Evolutionary conservation across 805 yeast species (phyloP).

Genomic region (Millerago galiae): DNA sequence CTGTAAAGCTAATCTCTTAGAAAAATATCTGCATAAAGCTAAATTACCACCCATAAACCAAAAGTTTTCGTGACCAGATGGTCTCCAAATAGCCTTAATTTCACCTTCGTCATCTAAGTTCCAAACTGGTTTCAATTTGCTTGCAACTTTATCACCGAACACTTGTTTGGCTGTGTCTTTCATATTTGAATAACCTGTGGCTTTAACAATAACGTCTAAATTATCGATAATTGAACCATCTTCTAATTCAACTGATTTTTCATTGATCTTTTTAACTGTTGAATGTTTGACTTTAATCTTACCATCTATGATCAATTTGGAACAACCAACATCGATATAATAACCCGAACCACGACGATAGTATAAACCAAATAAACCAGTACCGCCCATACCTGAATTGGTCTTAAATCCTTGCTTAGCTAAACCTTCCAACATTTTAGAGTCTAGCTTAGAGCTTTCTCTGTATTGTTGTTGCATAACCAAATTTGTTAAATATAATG

Average conservation of each 20-base stretch:
- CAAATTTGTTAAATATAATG: constrained; percentile 29
- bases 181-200: constrained; percentile 40
- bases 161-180: constrained; percentile 33
- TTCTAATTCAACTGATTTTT: constrained; percentile 31
- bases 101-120: constrained; percentile 39
- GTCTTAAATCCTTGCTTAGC: constrained; percentile 32
- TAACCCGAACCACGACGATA: constrained; percentile 40
- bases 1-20: constrained; percentile 34
- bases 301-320: constrained; percentile 33
- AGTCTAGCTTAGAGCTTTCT: constrained; percentile 28
- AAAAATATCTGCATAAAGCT: constrained; percentile 32
- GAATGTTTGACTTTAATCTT: constrained; percentile 33
- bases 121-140: constrained; percentile 34
- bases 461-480: constrained; percentile 33
- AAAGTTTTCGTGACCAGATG: constrained; percentile 34
- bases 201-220: constrained; percentile 36
- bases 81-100: constrained; percentile 32
- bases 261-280: constrained; percentile 29
- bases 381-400: constrained; percentile 37
- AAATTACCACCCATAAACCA: constrained; percentile 39
- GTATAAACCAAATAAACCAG: constrained; percentile 36
- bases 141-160: constrained; percentile 32
- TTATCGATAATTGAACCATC: constrained; percentile 32
- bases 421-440: constrained; percentile 27
- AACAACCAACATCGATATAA: constrained; percentile 40